Conservation (phyloP, 768 basidiomycete species). For the Lentinula sp. region DNA sequence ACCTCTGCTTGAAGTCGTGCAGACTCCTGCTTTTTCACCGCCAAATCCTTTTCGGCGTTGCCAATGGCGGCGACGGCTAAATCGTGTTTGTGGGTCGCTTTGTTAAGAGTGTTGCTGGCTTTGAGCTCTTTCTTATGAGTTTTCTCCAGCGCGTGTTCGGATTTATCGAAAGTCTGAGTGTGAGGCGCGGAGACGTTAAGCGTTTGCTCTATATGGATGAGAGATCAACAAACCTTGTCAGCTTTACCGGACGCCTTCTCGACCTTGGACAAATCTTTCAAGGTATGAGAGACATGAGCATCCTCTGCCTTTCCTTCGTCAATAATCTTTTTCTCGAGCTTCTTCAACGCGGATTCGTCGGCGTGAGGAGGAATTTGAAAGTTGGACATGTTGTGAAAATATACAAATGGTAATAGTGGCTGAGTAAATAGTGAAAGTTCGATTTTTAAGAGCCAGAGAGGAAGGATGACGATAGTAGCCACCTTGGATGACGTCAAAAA, state of each 20-base stretch:
- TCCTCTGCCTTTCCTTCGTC: constrained; percentile 38
- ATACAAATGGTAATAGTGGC: too few species aligned
- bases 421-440: background rate
- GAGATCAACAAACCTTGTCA: constrained; percentile 25
- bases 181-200: background rate
- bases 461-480: background rate
- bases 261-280: constrained; percentile 36
- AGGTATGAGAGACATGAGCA: constrained; percentile 32
- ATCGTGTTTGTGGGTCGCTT: constrained; percentile 41
- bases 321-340: constrained; percentile 30
- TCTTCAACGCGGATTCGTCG: constrained; percentile 22
- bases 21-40: constrained; percentile 12
- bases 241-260: constrained; percentile 42
- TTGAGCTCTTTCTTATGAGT: constrained; percentile 38
- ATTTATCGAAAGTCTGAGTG: constrained; percentile 37
- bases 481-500: background rate
- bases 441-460: background rate
- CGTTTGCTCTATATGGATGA: background rate
- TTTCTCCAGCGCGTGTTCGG: constrained; percentile 37
- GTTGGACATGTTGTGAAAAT: background rate
- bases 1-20: constrained; percentile 11
- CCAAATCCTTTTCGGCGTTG: constrained; percentile 28
- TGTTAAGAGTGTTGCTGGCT: constrained; percentile 36
- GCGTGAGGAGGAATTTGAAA: constrained; percentile 6
- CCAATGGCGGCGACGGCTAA: constrained; percentile 28